Percentiles rank a stretch among this genome's conserved stretches.
These are phyloP conservation scores for Aureobasidium sp. DNA, from an alignment of 2,329 filamentous ascomycete genomes.

Conservation along the genomic window DNA sequence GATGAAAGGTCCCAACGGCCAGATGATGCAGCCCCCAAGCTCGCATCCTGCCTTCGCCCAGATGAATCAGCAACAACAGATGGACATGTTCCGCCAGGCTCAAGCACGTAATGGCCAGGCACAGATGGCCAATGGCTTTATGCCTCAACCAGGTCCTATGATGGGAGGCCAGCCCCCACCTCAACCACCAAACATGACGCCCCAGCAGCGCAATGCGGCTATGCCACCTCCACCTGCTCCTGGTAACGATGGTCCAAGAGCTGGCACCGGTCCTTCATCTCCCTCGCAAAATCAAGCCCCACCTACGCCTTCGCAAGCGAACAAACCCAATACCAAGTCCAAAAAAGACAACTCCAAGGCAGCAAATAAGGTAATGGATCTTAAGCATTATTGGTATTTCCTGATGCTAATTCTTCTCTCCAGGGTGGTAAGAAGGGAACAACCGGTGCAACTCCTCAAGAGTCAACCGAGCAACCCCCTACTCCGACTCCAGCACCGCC, in stretches of 20 bases:
- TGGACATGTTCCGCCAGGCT: slow-evolving; percentile 35
- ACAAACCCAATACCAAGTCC: slow-evolving; percentile 64
- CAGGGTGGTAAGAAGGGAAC: slow-evolving; percentile 32
- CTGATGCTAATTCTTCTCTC: slow-evolving; percentile 17
- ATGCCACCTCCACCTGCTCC: slow-evolving; percentile 45
- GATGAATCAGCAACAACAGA: slow-evolving; percentile 48
- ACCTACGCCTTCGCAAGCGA: slow-evolving; percentile 66
- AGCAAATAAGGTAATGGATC: slow-evolving; percentile 2
- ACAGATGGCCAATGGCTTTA: slow-evolving; percentile 33
- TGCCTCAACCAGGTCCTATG: slow-evolving; percentile 32
- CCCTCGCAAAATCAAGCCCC: slow-evolving; percentile 51
- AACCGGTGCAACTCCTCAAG: slow-evolving; percentile 35
- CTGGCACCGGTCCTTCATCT: slow-evolving; percentile 40
- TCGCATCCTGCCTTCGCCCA: slow-evolving; percentile 58
- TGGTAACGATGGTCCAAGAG: slow-evolving; percentile 29
- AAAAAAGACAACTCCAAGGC: slow-evolving; percentile 64
- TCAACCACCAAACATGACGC: slow-evolving; percentile 55
- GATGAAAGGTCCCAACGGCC: slow-evolving; percentile 48
- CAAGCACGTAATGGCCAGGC: slow-evolving; percentile 24
- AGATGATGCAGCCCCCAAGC: slow-evolving; percentile 49
- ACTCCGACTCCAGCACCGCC: slow-evolving; percentile 45
- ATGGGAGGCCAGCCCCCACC: slow-evolving; percentile 39
- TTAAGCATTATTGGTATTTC: background rate
- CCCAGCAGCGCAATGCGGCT: slow-evolving; percentile 62
- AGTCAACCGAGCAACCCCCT: slow-evolving; percentile 39